These are phyloP conservation scores for Tephrocybe rancida DNA, from an alignment of 768 basidiomycete genomes.

Conservation along the genomic window DNA sequence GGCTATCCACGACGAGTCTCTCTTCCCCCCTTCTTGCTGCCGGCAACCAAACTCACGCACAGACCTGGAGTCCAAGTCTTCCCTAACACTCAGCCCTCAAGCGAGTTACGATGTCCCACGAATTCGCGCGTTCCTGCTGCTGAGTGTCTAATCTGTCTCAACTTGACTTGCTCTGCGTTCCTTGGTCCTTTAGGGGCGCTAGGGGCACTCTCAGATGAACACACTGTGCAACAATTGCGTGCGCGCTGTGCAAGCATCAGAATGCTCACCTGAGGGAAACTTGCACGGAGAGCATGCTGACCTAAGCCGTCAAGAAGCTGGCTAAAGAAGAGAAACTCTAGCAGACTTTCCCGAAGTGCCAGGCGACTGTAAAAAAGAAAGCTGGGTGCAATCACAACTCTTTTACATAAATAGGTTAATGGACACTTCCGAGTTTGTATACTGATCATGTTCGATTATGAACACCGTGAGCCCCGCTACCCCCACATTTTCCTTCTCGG, in stretches of 20 bases:
- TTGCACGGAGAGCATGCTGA: conserved; percentile 45
- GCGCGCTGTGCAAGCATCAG: conserved; percentile 53
- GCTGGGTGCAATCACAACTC: conserved; percentile 68
- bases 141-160: conserved; percentile 54
- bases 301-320: conserved; percentile 43
- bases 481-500: no score
- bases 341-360: conserved; percentile 67
- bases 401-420: no score
- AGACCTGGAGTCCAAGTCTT: conserved; percentile 23
- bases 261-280: conserved; percentile 38
- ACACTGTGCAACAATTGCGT: conserved; percentile 42
- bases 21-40: conserved; percentile 57
- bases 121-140: conserved; percentile 44
- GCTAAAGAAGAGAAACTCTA: conserved; percentile 48
- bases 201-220: conserved; percentile 28
- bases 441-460: no score
- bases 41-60: conserved; percentile 32
- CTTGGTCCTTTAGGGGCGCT: conserved; percentile 39
- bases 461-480: conserved; percentile 55
- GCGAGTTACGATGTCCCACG: conserved; percentile 35
- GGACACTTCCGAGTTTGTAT: no score
- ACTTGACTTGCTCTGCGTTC: conserved; percentile 52
- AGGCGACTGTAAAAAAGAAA: conserved; percentile 54
- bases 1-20: conserved; percentile 49
- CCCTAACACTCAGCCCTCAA: conserved; percentile 30